These are phyloP conservation scores for Pseudogymnoascus sp. DNA, from an alignment of 2,329 filamentous ascomycete genomes.

Conservation along the genomic window DNA sequence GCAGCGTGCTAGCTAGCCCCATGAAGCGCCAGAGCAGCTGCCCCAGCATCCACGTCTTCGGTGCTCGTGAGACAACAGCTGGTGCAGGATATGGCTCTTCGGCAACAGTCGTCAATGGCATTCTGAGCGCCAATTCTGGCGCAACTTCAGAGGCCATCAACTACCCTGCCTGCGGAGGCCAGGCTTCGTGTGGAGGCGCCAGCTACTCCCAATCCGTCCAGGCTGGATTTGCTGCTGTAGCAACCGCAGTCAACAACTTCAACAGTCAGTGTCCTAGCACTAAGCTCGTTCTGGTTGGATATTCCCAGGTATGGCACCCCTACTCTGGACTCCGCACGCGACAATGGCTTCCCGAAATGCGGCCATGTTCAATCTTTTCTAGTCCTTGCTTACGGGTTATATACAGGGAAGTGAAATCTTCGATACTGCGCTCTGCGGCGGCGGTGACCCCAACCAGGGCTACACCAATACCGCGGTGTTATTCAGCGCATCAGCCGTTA, in stretches of 20 bases:
- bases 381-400: slow-evolving; percentile 25
- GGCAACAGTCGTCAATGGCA: slow-evolving; percentile 23
- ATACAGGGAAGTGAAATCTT: slow-evolving; percentile 49
- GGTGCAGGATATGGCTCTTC: neutral
- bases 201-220: slow-evolving; percentile 40
- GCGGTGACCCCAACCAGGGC: slow-evolving; percentile 40
- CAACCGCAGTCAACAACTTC: slow-evolving; percentile 50
- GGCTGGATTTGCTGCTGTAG: slow-evolving; percentile 49
- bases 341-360: slow-evolving; percentile 21
- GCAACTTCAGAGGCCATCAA: slow-evolving; percentile 27
- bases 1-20: neutral
- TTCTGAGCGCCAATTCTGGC: slow-evolving; percentile 25
- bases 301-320: slow-evolving; percentile 41
- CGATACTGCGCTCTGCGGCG: slow-evolving; percentile 57
- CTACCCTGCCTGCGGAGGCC: slow-evolving; percentile 38
- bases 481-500: slow-evolving; percentile 38
- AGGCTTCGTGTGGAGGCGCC: slow-evolving; percentile 20
- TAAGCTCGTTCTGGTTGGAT: slow-evolving; percentile 52
- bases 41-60: slow-evolving; percentile 38
- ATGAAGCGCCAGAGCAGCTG: slow-evolving; percentile 21
- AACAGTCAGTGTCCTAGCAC: slow-evolving; percentile 48
- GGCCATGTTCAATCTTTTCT: neutral
- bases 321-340: neutral
- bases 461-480: slow-evolving; percentile 37
- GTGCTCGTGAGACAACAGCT: slow-evolving; percentile 39